These are phyloP conservation scores for Stropharia rugosoannulata DNA, from an alignment of 768 basidiomycete genomes.

Conservation along the genomic window DNA sequence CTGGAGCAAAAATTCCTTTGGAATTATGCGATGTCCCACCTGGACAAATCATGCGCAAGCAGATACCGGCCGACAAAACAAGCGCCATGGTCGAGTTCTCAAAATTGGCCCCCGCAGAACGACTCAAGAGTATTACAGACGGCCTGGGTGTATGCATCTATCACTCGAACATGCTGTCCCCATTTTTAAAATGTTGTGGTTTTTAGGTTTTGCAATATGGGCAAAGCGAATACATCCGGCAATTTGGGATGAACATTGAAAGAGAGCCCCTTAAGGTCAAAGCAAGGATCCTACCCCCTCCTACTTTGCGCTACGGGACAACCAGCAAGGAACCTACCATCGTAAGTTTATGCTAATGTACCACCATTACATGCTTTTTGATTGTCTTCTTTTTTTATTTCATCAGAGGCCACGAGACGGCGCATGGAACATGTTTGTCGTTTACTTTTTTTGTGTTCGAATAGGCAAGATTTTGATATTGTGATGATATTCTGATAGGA, in stretches of 20 bases:
- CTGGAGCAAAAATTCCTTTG: slow-evolving; percentile 63
- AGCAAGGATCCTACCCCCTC: slow-evolving; percentile 62
- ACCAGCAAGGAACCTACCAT: slow-evolving; percentile 47
- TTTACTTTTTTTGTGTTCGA: slow-evolving; percentile 5
- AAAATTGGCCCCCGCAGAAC: slow-evolving; percentile 57
- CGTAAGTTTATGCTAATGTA: background rate
- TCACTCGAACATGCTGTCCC: background rate
- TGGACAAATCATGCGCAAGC: slow-evolving; percentile 75
- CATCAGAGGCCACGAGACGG: slow-evolving; percentile 61
- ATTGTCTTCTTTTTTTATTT: slow-evolving; percentile 29
- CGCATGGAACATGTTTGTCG: slow-evolving; percentile 71
- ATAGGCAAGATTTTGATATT: background rate
- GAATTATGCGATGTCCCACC: slow-evolving; percentile 62
- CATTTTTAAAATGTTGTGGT: slow-evolving; percentile 19
- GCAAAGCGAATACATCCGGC: slow-evolving; percentile 68
- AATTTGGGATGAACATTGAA: slow-evolving; percentile 68
- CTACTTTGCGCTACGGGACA: slow-evolving; percentile 49
- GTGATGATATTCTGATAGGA: slow-evolving; percentile 36
- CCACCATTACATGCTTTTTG: too few species aligned
- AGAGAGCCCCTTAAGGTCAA: slow-evolving; percentile 48
- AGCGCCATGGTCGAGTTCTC: slow-evolving; percentile 68
- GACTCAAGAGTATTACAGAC: slow-evolving; percentile 36
- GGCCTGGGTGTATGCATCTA: slow-evolving; percentile 14
- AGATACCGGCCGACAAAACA: slow-evolving; percentile 68
- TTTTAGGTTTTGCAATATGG: slow-evolving; percentile 64